Conservation (phyloP, 2,329 filamentous ascomycete species). For the Cytospora chrysosperma region DNA sequence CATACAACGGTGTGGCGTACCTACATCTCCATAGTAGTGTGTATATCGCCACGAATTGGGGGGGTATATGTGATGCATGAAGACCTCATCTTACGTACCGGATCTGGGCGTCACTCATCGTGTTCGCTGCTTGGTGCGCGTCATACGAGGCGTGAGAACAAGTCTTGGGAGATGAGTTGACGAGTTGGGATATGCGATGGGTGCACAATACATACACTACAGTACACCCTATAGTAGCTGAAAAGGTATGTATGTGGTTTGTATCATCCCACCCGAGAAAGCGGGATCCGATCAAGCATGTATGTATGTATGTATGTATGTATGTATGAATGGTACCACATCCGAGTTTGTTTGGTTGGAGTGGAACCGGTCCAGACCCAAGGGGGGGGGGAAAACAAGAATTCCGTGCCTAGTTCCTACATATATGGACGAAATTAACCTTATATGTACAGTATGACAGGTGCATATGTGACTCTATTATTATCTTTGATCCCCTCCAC, state of each 20-base stretch:
- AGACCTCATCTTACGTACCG: background rate
- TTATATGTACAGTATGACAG: background rate
- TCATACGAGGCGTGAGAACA: background rate
- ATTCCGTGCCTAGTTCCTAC: no score
- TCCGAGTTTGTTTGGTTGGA: background rate
- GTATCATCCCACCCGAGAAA: no score
- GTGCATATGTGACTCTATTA: background rate
- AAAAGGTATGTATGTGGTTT: no score
- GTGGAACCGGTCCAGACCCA: conserved; percentile 11
- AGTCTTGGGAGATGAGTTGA: background rate
- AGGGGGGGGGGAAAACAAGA: conserved; percentile 17
- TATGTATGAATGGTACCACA: no score
- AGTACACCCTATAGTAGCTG: no score
- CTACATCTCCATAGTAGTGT: background rate
- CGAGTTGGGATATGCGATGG: background rate
- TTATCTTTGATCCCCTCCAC: no score
- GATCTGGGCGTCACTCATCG: background rate
- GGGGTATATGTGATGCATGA: background rate
- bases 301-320: no score
- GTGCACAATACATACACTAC: no score
- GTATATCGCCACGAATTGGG: background rate
- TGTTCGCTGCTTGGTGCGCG: background rate
- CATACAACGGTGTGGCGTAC: background rate
- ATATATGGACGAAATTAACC: background rate
- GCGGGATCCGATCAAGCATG: no score